Evolutionary conservation across 495 filamentous ascomycete species (phyloP).

Genomic region (Penicillium salamii): DNA sequence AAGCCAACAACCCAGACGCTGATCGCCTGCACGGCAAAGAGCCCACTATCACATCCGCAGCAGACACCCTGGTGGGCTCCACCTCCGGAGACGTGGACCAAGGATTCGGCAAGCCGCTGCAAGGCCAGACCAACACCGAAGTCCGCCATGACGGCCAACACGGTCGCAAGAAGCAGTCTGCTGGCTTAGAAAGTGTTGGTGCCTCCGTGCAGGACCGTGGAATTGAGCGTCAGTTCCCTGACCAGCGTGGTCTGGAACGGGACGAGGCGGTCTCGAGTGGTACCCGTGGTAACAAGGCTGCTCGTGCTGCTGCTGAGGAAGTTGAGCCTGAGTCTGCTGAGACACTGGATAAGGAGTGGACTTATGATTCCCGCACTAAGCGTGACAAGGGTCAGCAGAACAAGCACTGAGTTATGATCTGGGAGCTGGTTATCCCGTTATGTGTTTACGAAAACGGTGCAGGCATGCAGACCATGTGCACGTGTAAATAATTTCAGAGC

Average conservation of each 20-base stretch:
- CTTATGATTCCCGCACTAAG: constrained; percentile 32
- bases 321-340: constrained; percentile 36
- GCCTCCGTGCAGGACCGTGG: constrained; percentile 29
- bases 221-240: constrained; percentile 23
- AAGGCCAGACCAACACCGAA: constrained; percentile 61
- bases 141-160: constrained; percentile 51
- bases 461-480: no score
- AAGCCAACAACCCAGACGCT: constrained; percentile 41
- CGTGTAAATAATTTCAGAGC: no score
- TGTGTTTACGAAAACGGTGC: no score
- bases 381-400: constrained; percentile 5
- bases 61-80: constrained; percentile 58
- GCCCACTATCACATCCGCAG: constrained; percentile 38
- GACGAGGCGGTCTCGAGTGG: constrained; percentile 20
- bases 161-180: constrained; percentile 49
- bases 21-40: constrained; percentile 24
- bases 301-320: constrained; percentile 24
- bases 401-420: background rate
- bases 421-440: constrained; percentile 2
- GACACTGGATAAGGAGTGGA: constrained; percentile 46
- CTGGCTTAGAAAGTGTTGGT: constrained; percentile 55
- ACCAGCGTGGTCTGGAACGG: constrained; percentile 31
- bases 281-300: constrained; percentile 29
- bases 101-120: constrained; percentile 57
- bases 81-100: constrained; percentile 61